These are phyloP conservation scores for Pelargonium australe DNA, from an alignment of 441 rosid genomes.

Conservation along the genomic window DNA sequence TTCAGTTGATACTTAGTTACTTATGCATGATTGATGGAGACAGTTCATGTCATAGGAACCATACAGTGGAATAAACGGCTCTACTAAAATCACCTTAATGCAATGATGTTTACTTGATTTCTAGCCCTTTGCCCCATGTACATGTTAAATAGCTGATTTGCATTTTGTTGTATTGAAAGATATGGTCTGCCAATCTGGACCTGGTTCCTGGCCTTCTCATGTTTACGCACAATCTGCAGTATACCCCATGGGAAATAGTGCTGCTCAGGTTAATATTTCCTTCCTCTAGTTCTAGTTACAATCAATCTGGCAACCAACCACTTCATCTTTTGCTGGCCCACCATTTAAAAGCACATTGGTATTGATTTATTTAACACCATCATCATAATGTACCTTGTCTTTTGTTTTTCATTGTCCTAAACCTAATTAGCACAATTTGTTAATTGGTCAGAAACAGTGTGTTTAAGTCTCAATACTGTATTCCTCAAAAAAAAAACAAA, in stretches of 20 bases:
- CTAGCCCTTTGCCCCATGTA: not conserved
- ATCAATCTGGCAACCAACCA: slow-evolving; percentile 14
- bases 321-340: slow-evolving; percentile 5
- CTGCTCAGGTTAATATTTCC: slow-evolving; percentile 72
- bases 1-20: not conserved
- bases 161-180: slow-evolving; percentile 40
- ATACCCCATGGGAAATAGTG: slow-evolving; percentile 96
- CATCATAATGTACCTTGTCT: not conserved
- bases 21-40: not conserved
- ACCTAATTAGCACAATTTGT: not conserved
- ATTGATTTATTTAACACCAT: not conserved
- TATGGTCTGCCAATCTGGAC: slow-evolving; percentile 98
- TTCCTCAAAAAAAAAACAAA: too few relatives aligned
- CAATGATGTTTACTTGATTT: not conserved
- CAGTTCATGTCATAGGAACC: slow-evolving; percentile 2
- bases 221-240: slow-evolving; percentile 83
- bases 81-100: not conserved
- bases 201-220: slow-evolving; percentile 83
- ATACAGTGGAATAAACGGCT: not conserved
- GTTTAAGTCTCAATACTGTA: not conserved
- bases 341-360: not conserved
- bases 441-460: not conserved
- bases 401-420: not conserved
- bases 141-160: slow-evolving; percentile 10
- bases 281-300: slow-evolving; percentile 9